Base-by-base conservation (phyloP, 805 yeast species). In the Lachancea cidri region DNA sequence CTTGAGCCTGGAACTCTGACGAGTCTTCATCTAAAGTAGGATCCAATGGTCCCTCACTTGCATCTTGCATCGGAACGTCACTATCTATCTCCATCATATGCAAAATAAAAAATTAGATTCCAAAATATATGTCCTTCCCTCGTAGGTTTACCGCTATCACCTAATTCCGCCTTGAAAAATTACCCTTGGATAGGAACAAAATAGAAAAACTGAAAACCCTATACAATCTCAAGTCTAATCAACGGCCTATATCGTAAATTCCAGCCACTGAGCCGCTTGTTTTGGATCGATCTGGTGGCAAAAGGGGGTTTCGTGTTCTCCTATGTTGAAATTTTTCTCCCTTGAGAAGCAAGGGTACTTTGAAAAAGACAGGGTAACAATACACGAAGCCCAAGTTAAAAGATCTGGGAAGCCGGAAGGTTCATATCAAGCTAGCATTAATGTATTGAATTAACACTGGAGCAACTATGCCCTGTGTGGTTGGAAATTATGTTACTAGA, bases 21-120 rank as follows among this genome's bases (percentile, higher is more conserved):
- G 45, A 42, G 31, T 57, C 60, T 42, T 56, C 62, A 38, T 60
- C 55, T 45, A 64, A 48, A 44, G 62, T 51, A 50, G 64, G 62
- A 29, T 57, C 54, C 41, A 59, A 67, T 51, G 67, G 72, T 77
- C 51, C 53, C 30, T 46, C 52, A 47, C 72, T 67, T 44, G 82
- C 87, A 57, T 84, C 93, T 62, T 83, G 89, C 93, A 84, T 84
- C 50, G 84, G 88, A 44, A 83, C 83, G 61, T 84, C 94, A 41
- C 83, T 74, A 60, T 84, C 91, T 62, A 80, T 69, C 52, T 83
- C 88, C 89, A 83, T 83, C 9, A 11, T 22, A 22, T 22, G 27
- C 27, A 22, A 11, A 22, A 22, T 22, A 11, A 7, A 22, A 22
- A 22, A 22, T 11, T 22, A 22, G 27, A 7, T 22, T 22, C 11